Evolutionary conservation across 768 basidiomycete genomes (phyloP).

Genomic region (Rhodotorula kratochvilovae): DNA sequence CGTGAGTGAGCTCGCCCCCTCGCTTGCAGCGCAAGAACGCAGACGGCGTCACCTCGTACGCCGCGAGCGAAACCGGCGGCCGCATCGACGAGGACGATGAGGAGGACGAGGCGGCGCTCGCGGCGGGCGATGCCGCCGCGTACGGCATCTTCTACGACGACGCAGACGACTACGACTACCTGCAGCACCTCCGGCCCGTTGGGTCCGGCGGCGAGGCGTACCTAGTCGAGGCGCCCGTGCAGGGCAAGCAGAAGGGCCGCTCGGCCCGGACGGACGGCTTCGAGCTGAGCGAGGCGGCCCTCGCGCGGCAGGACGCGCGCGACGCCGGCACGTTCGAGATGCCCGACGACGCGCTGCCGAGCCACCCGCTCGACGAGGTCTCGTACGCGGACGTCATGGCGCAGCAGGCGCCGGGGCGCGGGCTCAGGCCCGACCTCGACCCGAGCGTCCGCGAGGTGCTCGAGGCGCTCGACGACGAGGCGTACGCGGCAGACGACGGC

Average conservation of each 20-base stretch:
- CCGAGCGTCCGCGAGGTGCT: conserved; percentile 86
- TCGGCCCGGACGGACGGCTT: conserved; percentile 53
- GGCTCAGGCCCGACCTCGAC: conserved; percentile 94
- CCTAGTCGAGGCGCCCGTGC: conserved; percentile 68
- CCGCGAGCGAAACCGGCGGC: conserved; percentile 1
- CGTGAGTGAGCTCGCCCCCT: background rate
- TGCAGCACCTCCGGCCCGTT: conserved; percentile 84
- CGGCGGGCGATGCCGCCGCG: conserved; percentile 76
- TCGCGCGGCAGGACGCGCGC: conserved; percentile 55
- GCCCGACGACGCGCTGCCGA: conserved; percentile 61
- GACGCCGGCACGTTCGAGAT: conserved; percentile 61
- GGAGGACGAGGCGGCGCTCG: conserved; percentile 53
- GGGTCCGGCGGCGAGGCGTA: conserved; percentile 71
- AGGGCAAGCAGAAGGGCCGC: conserved; percentile 45
- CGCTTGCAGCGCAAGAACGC: background rate
- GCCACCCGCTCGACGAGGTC: conserved; percentile 58
- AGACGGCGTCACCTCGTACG: conserved; percentile 11
- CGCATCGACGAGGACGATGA: conserved; percentile 55
- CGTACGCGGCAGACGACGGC: conserved; percentile 71
- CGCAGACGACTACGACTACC: conserved; percentile 85
- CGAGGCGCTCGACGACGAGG: conserved; percentile 93
- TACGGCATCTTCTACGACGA: conserved; percentile 96
- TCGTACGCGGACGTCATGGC: conserved; percentile 53
- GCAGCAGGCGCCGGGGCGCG: conserved; percentile 48
- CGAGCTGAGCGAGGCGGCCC: conserved; percentile 46